Conservation (phyloP, 2,329 filamentous ascomycete genomes). For the Macrophomina phaseolina region DNA sequence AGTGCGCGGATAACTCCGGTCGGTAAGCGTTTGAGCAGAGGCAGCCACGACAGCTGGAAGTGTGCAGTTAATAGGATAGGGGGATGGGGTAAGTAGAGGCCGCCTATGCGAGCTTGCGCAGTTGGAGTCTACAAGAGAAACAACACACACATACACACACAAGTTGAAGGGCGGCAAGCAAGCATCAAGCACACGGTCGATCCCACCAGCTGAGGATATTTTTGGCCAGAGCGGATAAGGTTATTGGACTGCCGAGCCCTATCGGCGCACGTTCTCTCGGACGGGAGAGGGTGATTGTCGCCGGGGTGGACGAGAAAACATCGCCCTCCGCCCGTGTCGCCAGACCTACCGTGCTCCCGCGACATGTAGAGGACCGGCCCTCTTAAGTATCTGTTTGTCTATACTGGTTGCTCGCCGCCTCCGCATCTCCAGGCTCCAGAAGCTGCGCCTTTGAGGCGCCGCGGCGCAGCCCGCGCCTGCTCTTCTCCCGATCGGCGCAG, state of each 20-base stretch:
- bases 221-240: not conserved
- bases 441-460: no score
- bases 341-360: not conserved
- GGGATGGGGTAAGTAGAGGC: not conserved
- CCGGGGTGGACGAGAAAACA: not conserved
- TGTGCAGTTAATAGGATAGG: not conserved
- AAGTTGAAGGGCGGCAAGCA: no score
- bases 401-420: no score
- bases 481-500: not conserved
- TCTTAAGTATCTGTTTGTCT: not conserved
- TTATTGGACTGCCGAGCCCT: conserved; percentile 15
- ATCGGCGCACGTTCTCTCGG: conserved; percentile 15
- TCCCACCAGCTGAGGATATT: not conserved
- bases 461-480: no score
- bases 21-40: no score
- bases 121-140: no score
- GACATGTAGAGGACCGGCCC: not conserved
- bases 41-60: not conserved
- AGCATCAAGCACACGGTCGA: not conserved
- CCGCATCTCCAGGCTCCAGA: no score
- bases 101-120: no score
- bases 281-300: conserved; percentile 12
- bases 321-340: not conserved
- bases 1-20: conserved; percentile 8
- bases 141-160: no score